Evolutionary conservation across 345 rosid genomes (phyloP).

Genomic region (Brassica cretica): DNA sequence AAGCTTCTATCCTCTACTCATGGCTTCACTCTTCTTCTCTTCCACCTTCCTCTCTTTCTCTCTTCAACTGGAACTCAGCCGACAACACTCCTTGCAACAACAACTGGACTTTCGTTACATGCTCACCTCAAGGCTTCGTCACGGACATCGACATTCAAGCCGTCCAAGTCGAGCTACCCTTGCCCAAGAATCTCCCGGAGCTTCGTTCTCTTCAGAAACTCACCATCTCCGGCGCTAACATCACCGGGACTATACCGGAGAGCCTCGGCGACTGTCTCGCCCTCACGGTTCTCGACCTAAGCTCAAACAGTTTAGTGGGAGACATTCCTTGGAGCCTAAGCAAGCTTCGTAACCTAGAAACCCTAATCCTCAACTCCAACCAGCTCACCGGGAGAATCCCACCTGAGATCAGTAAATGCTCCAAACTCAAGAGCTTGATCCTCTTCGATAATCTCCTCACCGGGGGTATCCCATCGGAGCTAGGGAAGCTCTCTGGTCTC

Average conservation of each 20-base stretch:
- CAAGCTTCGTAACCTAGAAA: conserved; percentile 51
- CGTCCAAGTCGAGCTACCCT: conserved; percentile 54
- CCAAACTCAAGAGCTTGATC: conserved; percentile 48
- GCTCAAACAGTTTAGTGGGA: conserved; percentile 68
- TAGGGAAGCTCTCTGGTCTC: conserved; percentile 61
- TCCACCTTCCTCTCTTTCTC: conserved; percentile 46
- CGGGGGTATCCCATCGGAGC: conserved; percentile 73
- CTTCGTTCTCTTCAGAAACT: conserved; percentile 55
- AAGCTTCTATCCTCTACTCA: conserved; percentile 61
- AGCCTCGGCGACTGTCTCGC: conserved; percentile 51
- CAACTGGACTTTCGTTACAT: conserved; percentile 79
- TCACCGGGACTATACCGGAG: conserved; percentile 65
- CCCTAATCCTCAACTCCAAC: conserved; percentile 71
- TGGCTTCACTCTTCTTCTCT: conserved; percentile 63
- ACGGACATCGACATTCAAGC: conserved; percentile 65
- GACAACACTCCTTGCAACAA: conserved; percentile 73
- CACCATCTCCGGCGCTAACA: conserved; percentile 64
- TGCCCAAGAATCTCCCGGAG: conserved; percentile 58
- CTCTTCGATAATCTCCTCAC: conserved; percentile 67
- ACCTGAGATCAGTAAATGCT: conserved; percentile 54
- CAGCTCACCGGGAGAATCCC: conserved; percentile 83
- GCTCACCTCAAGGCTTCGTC: conserved; percentile 66
- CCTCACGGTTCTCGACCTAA: conserved; percentile 55
- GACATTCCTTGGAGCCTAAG: conserved; percentile 64
- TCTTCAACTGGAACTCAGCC: conserved; percentile 58